Base-by-base conservation (phyloP, 306 rosid species). In the Quercus agrifolia region DNA sequence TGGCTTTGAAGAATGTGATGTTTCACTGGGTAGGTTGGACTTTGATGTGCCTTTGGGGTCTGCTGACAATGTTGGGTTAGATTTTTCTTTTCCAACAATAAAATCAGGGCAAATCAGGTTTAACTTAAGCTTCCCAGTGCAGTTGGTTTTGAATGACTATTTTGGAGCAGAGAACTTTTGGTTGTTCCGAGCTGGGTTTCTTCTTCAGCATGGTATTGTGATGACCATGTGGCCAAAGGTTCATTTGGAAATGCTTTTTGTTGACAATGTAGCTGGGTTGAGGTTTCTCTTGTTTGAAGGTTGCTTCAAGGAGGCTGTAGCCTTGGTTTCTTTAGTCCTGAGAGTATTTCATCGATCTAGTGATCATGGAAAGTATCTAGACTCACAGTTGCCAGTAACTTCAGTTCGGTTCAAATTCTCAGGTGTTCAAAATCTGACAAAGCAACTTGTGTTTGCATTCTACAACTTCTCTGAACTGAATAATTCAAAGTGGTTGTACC, bases 191-290 rank as follows among this genome's bases (percentile, higher is more conserved):
- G 86, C 86, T 77, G 77, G 74, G 27, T 33, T 88, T 77, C 84
- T 91, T 78, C 88, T 81, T 81, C 86, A 46, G 41, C 81, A 78
- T 79, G 99, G 98, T 27, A 71, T 89, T 28, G 38, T 96, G 81
- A 81, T 86, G 85, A 80, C 72, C 64, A 83, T 82, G 77, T 89
- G 93, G 94, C 99, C 97, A 54, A 86, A 82, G 89, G 92, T 96
- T 82, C 80, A 75, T 77, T 75, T 96, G 87, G 96, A 96, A 87
- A 89, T 96, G 92, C 93, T 96, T 73, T 93, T 93, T 83, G 91
- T 96, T 13, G 99, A 96, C 76, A 93, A 91, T 79, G 89, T 93
- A 75, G 92, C 83, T 62, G 99, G 99, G 58, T 74, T 93, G 87
- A 90, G 96, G 85, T 88, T 88, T 86, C 84, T 91, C 35, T 77